A percentile compares a stretch with the other conserved stretches of the same genome.
phyloP scores from a whole-genome alignment of 345 rosid species.

The Jatropha curcas region DNA sequence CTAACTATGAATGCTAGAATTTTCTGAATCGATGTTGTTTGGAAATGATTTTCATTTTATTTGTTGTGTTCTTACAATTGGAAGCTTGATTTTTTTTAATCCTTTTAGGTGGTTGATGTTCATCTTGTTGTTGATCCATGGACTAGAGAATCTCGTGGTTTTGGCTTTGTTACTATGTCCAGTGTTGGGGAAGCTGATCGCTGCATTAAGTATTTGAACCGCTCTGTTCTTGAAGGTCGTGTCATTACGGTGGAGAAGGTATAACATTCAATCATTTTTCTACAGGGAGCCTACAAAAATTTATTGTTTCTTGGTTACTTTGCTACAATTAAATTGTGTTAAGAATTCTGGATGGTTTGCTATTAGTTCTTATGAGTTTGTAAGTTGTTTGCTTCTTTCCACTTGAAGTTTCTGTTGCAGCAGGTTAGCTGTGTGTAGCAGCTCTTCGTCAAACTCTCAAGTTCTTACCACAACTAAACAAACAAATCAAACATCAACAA shows the following conservation, averaged over 20 bases:
- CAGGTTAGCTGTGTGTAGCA: constrained; percentile 98
- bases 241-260: constrained; percentile 95
- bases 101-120: constrained; percentile 79
- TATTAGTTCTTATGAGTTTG: constrained; percentile 39
- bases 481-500: constrained; percentile 59
- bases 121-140: constrained; percentile 92
- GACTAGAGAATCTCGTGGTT: constrained; percentile 94
- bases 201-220: constrained; percentile 72
- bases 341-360: constrained; percentile 23
- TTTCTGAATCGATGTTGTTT: neutral
- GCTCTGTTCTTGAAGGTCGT: constrained; percentile 76
- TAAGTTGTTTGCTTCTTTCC: constrained; percentile 76
- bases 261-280: constrained; percentile 13
- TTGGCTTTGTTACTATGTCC: constrained; percentile 90
- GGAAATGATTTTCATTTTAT: neutral
- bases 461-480: constrained; percentile 60
- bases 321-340: constrained; percentile 2
- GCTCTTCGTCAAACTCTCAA: constrained; percentile 76
- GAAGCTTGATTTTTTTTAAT: neutral
- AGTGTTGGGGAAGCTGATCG: constrained; percentile 64
- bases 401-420: constrained; percentile 82
- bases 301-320: neutral
- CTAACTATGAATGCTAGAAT: neutral
- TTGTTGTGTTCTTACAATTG: neutral
- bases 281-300: too few relatives aligned